Percentiles rank a stretch among this genome's conserved stretches.
These are phyloP conservation scores for Sedum album DNA, from an alignment of 164 flowering plant genomes.

Conservation along the genomic window DNA sequence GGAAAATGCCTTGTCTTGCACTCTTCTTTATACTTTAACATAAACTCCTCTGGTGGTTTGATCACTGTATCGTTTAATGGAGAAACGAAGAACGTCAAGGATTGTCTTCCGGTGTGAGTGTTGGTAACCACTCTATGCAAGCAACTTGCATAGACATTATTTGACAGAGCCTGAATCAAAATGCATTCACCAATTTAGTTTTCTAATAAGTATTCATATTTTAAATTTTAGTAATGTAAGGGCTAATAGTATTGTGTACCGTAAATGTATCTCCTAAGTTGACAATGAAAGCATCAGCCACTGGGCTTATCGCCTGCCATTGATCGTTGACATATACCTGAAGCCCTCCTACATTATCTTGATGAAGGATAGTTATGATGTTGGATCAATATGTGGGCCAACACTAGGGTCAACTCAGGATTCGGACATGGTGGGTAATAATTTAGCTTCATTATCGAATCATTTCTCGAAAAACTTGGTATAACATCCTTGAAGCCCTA, in stretches of 20 bases:
- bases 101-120: background rate
- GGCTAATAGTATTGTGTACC: background rate
- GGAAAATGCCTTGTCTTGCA: slow-evolving; percentile 3
- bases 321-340: background rate
- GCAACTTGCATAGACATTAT: background rate
- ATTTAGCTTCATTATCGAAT: slow-evolving; percentile 1
- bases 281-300: background rate
- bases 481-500: background rate
- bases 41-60: background rate
- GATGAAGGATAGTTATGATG: slow-evolving; percentile 4
- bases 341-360: background rate
- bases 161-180: background rate
- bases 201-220: too few relatives aligned
- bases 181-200: background rate
- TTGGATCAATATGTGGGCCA: background rate
- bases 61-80: background rate
- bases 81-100: background rate
- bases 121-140: slow-evolving; percentile 3
- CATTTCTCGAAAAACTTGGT: background rate
- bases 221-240: background rate
- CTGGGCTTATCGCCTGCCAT: background rate
- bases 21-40: background rate
- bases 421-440: slow-evolving; percentile 1
- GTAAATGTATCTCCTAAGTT: background rate
- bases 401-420: background rate